Percentiles rank a stretch among this genome's conserved stretches.
Evolutionary conservation across 1,284 basidiomycete genomes (phyloP).

Genomic region (Rhodotorula sp.): DNA sequence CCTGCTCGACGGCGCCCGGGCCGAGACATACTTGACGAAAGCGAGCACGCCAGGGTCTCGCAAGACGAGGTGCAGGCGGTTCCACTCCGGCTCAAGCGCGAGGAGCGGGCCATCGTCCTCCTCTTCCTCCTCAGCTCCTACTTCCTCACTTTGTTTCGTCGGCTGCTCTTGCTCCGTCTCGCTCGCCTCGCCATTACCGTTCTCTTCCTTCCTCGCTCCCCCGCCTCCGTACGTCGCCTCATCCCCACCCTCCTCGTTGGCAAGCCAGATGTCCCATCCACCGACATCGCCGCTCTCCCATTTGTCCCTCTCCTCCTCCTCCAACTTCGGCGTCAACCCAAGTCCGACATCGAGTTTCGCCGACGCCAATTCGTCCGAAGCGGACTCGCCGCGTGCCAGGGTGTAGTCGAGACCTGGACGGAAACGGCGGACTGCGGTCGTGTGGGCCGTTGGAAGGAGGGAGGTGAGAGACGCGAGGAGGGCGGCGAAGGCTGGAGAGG

Average conservation of each 20-base stretch:
- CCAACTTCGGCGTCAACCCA: slow-evolving; percentile 77
- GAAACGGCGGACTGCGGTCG: slow-evolving; percentile 79
- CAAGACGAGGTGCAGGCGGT: slow-evolving; percentile 82
- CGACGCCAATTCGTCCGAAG: slow-evolving; percentile 57
- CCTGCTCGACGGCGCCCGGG: slow-evolving; percentile 76
- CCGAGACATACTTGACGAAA: slow-evolving; percentile 91
- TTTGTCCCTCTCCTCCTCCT: slow-evolving; percentile 46
- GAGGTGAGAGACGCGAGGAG: slow-evolving; percentile 81
- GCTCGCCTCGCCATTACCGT: slow-evolving; percentile 47
- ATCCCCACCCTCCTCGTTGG: slow-evolving; percentile 46
- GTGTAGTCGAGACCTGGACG: slow-evolving; percentile 93
- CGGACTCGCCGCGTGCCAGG: slow-evolving; percentile 68
- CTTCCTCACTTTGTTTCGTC: not conserved
- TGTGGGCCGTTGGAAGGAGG: slow-evolving; percentile 70
- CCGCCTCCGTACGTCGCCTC: slow-evolving; percentile 36
- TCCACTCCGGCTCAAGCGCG: slow-evolving; percentile 86
- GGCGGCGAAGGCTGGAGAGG: slow-evolving; percentile 79
- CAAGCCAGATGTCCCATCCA: slow-evolving; percentile 38
- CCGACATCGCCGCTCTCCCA: slow-evolving; percentile 52
- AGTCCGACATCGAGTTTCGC: slow-evolving; percentile 82
- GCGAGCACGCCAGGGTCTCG: slow-evolving; percentile 90
- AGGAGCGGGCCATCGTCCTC: slow-evolving; percentile 78
- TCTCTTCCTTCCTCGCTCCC: slow-evolving; percentile 14
- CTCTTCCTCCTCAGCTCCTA: slow-evolving; percentile 22
- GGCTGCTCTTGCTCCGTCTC: slow-evolving; percentile 49